Evolutionary conservation across 345 rosid genomes (phyloP).

Genomic region (Aquilaria malaccensis): DNA sequence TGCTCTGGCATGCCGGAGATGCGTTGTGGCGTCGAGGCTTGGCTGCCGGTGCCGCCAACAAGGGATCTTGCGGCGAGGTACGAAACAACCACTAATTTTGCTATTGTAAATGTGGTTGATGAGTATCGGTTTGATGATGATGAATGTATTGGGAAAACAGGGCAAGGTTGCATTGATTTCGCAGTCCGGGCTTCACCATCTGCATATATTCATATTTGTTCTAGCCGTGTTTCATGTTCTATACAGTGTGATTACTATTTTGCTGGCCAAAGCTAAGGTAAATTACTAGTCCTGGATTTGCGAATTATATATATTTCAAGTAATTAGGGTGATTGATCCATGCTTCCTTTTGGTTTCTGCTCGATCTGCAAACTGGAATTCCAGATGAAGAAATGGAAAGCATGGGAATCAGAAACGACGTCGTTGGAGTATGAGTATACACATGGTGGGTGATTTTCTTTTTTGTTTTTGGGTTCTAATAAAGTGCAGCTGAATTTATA

Average conservation of each 20-base stretch:
- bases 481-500: not conserved
- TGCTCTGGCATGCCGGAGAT: slow-evolving; percentile 24
- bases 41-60: slow-evolving; percentile 20
- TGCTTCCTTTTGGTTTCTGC: not conserved
- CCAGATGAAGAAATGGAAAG: slow-evolving; percentile 57
- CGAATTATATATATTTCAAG: not conserved
- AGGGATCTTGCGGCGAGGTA: slow-evolving; percentile 26
- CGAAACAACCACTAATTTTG: not conserved
- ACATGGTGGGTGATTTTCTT: slow-evolving; percentile 27
- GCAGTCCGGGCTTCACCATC: slow-evolving; percentile 42
- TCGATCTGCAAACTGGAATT: not conserved
- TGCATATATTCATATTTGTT: slow-evolving; percentile 57
- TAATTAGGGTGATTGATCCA: not conserved
- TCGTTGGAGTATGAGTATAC: slow-evolving; percentile 30
- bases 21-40: slow-evolving; percentile 29
- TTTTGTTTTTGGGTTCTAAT: not conserved
- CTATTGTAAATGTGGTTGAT: not conserved
- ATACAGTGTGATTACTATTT: slow-evolving; percentile 42
- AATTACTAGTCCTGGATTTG: not conserved
- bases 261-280: slow-evolving; percentile 34
- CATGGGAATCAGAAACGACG: slow-evolving; percentile 45
- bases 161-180: slow-evolving; percentile 39
- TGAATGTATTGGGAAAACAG: slow-evolving; percentile 11
- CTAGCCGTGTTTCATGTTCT: slow-evolving; percentile 56
- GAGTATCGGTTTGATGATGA: not conserved